These are phyloP conservation scores for Phytopythium sindhum DNA, from an alignment of 352 stramenopile genomes.

Conservation along the genomic window DNA sequence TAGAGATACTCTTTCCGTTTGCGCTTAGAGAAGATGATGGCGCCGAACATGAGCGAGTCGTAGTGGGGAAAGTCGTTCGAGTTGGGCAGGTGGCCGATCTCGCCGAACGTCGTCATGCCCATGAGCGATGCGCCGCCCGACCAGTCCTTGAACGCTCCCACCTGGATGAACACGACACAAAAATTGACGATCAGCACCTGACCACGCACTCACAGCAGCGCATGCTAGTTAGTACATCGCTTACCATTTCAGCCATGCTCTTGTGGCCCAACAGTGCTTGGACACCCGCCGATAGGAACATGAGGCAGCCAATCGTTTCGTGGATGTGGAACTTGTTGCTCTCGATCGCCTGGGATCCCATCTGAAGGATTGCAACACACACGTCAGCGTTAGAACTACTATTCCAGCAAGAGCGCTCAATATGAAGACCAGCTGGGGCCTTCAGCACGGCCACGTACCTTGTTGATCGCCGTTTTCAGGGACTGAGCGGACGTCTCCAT, in stretches of 20 bases:
- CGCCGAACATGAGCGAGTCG: constrained; percentile 88
- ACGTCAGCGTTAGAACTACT: neutral
- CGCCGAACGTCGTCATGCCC: constrained; percentile 86
- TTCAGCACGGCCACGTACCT: constrained; percentile 23
- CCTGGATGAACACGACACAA: constrained; percentile 24
- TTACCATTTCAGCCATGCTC: constrained; percentile 86
- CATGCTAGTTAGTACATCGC: neutral
- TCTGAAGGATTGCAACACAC: constrained; percentile 26
- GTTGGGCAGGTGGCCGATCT: constrained; percentile 81
- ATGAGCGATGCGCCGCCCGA: constrained; percentile 77
- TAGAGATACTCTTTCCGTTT: constrained; percentile 79
- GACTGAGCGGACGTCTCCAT: constrained; percentile 83
- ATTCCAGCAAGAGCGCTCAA: neutral
- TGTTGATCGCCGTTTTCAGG: constrained; percentile 83
- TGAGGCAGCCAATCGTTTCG: constrained; percentile 80
- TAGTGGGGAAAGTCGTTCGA: constrained; percentile 83
- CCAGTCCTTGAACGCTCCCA: constrained; percentile 85
- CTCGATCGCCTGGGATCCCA: constrained; percentile 67
- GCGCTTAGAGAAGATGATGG: constrained; percentile 84
- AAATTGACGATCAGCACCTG: neutral
- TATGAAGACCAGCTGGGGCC: neutral
- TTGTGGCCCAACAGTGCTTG: constrained; percentile 84
- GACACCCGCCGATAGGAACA: constrained; percentile 85
- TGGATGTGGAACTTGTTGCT: constrained; percentile 82
- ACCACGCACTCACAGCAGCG: no score